Base-by-base conservation (phyloP, 441 rosid species). In the Lepidium campestre region DNA sequence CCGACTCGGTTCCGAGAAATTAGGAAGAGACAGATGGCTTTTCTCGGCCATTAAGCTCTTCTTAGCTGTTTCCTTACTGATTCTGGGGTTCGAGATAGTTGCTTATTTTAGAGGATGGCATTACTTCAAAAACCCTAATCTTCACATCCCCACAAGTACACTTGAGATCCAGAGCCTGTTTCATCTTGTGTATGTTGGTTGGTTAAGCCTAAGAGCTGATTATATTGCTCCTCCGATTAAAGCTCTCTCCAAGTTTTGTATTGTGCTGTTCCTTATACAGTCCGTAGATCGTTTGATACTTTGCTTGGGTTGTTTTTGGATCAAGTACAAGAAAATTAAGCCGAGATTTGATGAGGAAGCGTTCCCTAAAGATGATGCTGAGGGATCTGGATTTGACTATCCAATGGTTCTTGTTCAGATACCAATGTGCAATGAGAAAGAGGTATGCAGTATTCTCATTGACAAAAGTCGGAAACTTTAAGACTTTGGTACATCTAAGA, bases 361-460 rank as follows among this genome's bases (percentile, higher is more conserved):
- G 1, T 88, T 84, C 68, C 74, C 79, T 61, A 76, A 89, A 9
- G 81, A 75, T 72, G 89, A 83, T 78, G 77, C 74, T 64, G 90
- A 86, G 67, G 85, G 85, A 53, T 73, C 82, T 6, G 74, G 78
- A 17, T 81, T 25, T 50, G 78, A 67, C 62, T 87, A 82, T 62
- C 98, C 98, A 23, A 87, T 83, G 97, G 97, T 90, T 81, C 97
- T 93, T 70, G 98, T 93, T 75, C 97, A 93, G 77, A 92, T 92
- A 35, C 98, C 97, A 25, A 92, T 92, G 98, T 90, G 93, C 53
- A 93, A 93, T 54, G 98, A 93, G 71, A 88, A 75, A 65, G 98
- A 93, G 97, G 97, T 93, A 80, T 65, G 45, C 11, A 96, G 97
- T 93, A 80, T 65, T 41, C 11, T 23, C 22, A 25, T 42, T 27